Evolutionary conservation across 805 yeast species (phyloP), one percentile per base, ranked within the genome.

Genomic region (Suhomyces prunicola): DNA sequence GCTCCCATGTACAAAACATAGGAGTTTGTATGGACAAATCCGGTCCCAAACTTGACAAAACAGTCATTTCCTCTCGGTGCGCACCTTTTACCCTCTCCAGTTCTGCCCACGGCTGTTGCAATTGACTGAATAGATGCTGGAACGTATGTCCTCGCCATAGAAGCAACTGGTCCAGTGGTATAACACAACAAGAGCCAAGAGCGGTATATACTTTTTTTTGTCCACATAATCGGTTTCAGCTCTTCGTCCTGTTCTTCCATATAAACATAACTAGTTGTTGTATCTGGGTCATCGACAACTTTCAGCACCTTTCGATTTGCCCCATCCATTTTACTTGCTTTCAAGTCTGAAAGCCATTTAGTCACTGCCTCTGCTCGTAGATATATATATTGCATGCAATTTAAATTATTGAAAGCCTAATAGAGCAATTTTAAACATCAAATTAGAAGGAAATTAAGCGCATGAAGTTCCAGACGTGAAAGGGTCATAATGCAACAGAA

Each of bases 121-220:
- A 67, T 61, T 0, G 78, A 69, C 58, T 74, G 78, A 27, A 74
- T 65, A 0, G 65, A 67, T 0, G 77, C 78, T 6, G 78, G 76
- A 17, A 74, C 71, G 53, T 74, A 74, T 1, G 76, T 66, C 50
- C 74, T 62, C 4, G 70, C 52, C 77, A 74, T 72, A 6, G 77
- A 68, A 0, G 77, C 67, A 0, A 72, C 76, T 1, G 78, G 78
- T 1, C 79, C 79, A 1, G 78, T 73, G 3, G 73, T 59, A 55
- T 67, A 74, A 53, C 78, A 73, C 6, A 74, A 53, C 5, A 72
- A 58, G 2, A 74, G 58, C 79, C 79, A 74, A 12, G 72, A 57
- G 22, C 67, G 50, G 49, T 57, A 69, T 5, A 61, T 54, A 5
- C 58, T 54, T 42, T 57, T 62, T 44, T 55, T 57, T 17, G 50